A percentile compares a stretch with the other conserved stretches of the same genome.
Conservation (phyloP, 192 early-diverging fungal species). For the Podila verticillata region DNA sequence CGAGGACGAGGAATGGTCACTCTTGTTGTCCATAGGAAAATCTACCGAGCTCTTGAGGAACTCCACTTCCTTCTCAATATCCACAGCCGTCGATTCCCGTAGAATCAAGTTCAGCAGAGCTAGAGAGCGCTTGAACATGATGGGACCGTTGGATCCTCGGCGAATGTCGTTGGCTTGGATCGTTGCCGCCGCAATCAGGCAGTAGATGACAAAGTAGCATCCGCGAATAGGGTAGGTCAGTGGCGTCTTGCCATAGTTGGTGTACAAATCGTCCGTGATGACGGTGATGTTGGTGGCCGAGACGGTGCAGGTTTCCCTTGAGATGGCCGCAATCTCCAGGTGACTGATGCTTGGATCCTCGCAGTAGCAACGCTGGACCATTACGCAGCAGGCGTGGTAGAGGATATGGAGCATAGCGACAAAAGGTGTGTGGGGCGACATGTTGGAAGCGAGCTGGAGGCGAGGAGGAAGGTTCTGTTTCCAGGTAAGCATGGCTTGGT, state of each 20-base stretch:
- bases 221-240: conserved; percentile 61
- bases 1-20: background rate
- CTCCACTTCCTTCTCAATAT: conserved; percentile 36
- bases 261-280: conserved; percentile 55
- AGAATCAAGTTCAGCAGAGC: conserved; percentile 29
- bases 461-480: conserved; percentile 44
- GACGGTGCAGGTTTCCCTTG: conserved; percentile 54
- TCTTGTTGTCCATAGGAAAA: background rate
- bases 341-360: conserved; percentile 51
- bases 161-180: conserved; percentile 56
- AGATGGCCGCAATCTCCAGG: conserved; percentile 42
- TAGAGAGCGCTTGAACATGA: conserved; percentile 43
- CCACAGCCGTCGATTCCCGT: conserved; percentile 33
- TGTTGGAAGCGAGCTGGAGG: conserved; percentile 41
- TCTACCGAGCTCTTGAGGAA: conserved; percentile 37
- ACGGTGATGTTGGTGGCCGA: conserved; percentile 64
- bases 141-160: conserved; percentile 24
- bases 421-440: conserved; percentile 50
- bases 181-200: conserved; percentile 58
- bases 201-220: conserved; percentile 63
- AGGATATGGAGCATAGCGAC: conserved; percentile 65
- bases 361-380: conserved; percentile 62
- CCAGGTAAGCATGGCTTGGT: conserved; percentile 52
- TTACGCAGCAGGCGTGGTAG: conserved; percentile 60
- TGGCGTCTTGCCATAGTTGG: conserved; percentile 49